Evolutionary conservation across 495 filamentous ascomycete species (phyloP), one percentile per base, ranked within the genome.

Genomic region (Lepraria neglecta): DNA sequence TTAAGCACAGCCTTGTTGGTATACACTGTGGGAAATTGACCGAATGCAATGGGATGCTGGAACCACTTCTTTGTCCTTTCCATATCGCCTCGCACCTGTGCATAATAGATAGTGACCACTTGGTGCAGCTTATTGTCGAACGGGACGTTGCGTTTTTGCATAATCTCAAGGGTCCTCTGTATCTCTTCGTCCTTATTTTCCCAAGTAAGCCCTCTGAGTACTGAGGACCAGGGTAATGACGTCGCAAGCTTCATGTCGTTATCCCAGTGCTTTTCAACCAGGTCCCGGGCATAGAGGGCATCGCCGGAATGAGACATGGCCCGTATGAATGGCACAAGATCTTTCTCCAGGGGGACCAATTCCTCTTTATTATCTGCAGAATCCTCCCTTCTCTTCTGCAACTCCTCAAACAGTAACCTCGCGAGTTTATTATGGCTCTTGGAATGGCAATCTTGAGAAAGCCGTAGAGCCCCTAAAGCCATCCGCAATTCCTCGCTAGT

Each of bases 181-280:
- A 76, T 62, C 60, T 72, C 70, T 24, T 78, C 70, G 10, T 67
- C 67, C 58, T 84, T 80, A 11, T 80, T 80, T 63, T 89, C 83
- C 61, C 74, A 74, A 15, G 83, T 84, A 64, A 92, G 86, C 2
- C 90, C 90, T 35, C 75, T 73, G 40, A 94, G 65, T 6, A 91
- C 75, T 14, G 71, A 67, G 3, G 77, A 72, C 84, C 87, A 91
- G n/a, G 80, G 74, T 10, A 74, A 71, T 27, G 70, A 70, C 19
- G 65, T 71, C 14, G 63, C 58, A 21, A 69, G 66, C 35, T 69
- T 69, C 45, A 75, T 61, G 30, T 69, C 38, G 7, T 46, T 72
- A 50, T 59, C 47, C 69, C 74, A 76, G 55, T 79, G 78, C 45
- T 80, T 69, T 57, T 79, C 65, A 0, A 86, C 65, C 3, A 76